Evolutionary conservation across 2,329 filamentous ascomycete species (phyloP).

Genomic region (Xylariales sp.): DNA sequence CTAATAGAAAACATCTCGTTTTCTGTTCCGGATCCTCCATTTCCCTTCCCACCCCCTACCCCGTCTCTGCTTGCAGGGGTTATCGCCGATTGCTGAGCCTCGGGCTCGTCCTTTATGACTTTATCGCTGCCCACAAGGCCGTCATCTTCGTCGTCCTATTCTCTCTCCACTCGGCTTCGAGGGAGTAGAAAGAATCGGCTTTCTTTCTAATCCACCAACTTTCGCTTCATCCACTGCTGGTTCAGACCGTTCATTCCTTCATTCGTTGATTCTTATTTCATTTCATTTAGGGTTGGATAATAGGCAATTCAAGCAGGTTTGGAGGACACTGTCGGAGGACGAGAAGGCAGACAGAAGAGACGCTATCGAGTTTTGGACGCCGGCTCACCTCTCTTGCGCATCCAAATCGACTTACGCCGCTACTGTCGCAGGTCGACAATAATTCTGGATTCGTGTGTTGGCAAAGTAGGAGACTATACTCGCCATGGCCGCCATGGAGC

Average conservation of each 20-base stretch:
- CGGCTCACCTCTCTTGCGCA: constrained; percentile 34
- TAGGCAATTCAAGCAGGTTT: constrained; percentile 30
- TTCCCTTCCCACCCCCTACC: constrained; percentile 43
- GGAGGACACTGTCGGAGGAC: constrained; percentile 20
- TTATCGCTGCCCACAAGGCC: constrained; percentile 47
- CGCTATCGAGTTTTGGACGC: constrained; percentile 18
- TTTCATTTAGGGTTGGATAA: constrained; percentile 45
- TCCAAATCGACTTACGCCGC: constrained; percentile 46
- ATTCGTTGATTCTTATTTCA: constrained; percentile 48
- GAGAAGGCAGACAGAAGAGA: constrained; percentile 31
- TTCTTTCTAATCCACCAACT: constrained; percentile 53
- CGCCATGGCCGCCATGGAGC: constrained; percentile 50
- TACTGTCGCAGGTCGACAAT: constrained; percentile 68
- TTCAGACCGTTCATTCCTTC: constrained; percentile 56
- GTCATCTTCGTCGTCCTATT: constrained; percentile 50
- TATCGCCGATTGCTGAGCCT: constrained; percentile 24
- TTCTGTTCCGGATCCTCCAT: constrained; percentile 42
- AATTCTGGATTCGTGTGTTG: constrained; percentile 50
- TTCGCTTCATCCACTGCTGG: constrained; percentile 66
- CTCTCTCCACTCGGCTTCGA: constrained; percentile 54
- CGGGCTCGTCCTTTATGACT: constrained; percentile 55
- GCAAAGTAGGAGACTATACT: constrained; percentile 50
- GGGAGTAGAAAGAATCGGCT: constrained; percentile 59
- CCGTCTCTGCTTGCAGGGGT: constrained; percentile 26
- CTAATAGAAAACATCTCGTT: constrained; percentile 27